Evolutionary conservation across 495 filamentous ascomycete genomes (phyloP), one percentile per base, ranked within the genome.

Genomic region (Parathielavia hyrcaniae): DNA sequence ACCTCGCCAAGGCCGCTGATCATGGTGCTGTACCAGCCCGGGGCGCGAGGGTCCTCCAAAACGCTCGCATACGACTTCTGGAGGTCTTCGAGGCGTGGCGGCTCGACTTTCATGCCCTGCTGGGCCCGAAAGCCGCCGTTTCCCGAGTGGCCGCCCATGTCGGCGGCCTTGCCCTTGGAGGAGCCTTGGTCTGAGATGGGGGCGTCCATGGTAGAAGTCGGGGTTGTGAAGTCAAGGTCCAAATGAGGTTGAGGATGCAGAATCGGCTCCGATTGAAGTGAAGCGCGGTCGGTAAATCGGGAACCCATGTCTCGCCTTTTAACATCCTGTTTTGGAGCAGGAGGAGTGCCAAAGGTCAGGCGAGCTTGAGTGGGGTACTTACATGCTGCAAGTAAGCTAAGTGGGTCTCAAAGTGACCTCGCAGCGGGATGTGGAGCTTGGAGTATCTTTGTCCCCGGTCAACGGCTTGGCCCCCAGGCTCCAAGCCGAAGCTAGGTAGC

Each of bases 21-120:
- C 81, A 96, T 86, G 64, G 78, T 71, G 17, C 90, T 89, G 71
- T 96, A 97, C 92, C 91, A 97, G 68, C 90, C 88, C 17, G 81
- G 79, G 51, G 82, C 81, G 38, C 81, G 82, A 64, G 95, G 87
- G 19, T 86, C 83, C 53, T 83, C 83, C 46, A 87, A 71, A 59
- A 96, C 80, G 51, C 78, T 79, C 5, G 93, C 93, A 73, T 98
- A 98, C 63, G 81, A 86, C 32, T 87, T 87, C 72, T 98, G 93
- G 8, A 98, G 78, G 64, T 97, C 93, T 59, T 86, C 87, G 53
- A 83, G 75, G 26, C 83, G 82, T 5, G 92, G 88, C 36, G 89
- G 92, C 65, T 93, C 82, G 38, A 97, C 90, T 12, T 81, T 79
- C 71, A 96, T 86, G 63, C 87, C 60, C 8, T 60, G 66, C 43